phyloP scores from a whole-genome alignment of 768 basidiomycete species.

The Phlegmacium glaucopus region DNA sequence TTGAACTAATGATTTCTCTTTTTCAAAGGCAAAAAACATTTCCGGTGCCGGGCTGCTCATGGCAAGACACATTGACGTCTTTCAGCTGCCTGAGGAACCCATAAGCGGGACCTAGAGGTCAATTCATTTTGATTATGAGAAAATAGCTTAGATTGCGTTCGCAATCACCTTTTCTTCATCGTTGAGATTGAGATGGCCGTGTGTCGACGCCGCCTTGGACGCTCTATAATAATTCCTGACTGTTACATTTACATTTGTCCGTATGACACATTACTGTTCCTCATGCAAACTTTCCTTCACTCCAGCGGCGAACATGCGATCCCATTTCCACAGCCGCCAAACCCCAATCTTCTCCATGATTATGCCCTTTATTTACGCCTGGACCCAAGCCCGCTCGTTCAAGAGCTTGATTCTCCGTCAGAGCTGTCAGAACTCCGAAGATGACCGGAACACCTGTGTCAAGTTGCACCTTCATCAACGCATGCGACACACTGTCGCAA shows the following conservation, averaged over 20 bases:
- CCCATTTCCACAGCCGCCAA: slow-evolving; percentile 94
- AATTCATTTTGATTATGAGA: slow-evolving; percentile 17
- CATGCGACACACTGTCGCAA: slow-evolving; percentile 88
- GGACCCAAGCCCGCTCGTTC: slow-evolving; percentile 88
- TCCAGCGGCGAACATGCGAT: slow-evolving; percentile 60
- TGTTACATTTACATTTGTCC: no score
- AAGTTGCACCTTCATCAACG: slow-evolving; percentile 90
- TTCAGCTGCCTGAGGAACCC: slow-evolving; percentile 94
- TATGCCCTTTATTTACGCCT: slow-evolving; percentile 75
- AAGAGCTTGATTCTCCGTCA: slow-evolving; percentile 92
- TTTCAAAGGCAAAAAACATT: slow-evolving; percentile 3
- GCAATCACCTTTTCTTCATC: slow-evolving; percentile 62
- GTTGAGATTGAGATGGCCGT: slow-evolving; percentile 15
- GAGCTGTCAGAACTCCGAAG: slow-evolving; percentile 92
- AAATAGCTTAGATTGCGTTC: slow-evolving; percentile 8
- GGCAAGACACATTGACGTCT: slow-evolving; percentile 99
- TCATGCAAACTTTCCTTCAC: slow-evolving; percentile 58
- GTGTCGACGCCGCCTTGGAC: background rate
- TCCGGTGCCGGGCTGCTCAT: slow-evolving; percentile 39
- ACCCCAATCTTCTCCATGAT: slow-evolving; percentile 99
- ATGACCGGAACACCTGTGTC: slow-evolving; percentile 94
- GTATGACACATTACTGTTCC: background rate
- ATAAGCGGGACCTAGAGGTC: slow-evolving; percentile 83
- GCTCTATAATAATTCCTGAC: no score
- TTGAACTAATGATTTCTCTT: slow-evolving; percentile 57